Evolutionary conservation across 441 rosid species (phyloP).

Genomic region (Pelargonium hybrid): DNA sequence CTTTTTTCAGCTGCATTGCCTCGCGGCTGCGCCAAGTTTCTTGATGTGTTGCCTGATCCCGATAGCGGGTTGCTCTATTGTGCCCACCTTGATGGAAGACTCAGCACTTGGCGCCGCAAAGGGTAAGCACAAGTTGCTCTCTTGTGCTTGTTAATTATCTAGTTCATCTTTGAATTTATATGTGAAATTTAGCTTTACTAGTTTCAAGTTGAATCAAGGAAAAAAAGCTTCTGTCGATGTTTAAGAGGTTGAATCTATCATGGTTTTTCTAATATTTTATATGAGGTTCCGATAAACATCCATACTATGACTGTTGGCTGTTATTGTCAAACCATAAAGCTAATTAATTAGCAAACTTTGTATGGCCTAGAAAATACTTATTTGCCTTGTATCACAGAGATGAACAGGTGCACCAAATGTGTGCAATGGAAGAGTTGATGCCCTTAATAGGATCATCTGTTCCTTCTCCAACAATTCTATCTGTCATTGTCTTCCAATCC

Average conservation of each 20-base stretch:
- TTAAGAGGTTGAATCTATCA: too few species aligned
- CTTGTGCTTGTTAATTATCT: not conserved
- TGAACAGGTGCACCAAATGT: constrained; percentile 76
- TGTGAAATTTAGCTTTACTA: too few species aligned
- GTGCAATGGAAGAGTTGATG: constrained; percentile 79
- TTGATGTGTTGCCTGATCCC: constrained; percentile 82
- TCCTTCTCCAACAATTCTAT: constrained; percentile 67
- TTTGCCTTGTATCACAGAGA: constrained; percentile 45
- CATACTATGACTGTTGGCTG: too few species aligned
- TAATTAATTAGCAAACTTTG: constrained; percentile 16
- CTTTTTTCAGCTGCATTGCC: constrained; percentile 59
- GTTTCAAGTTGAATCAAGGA: too few species aligned
- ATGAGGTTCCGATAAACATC: too few species aligned
- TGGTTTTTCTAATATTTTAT: too few species aligned
- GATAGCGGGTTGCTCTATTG: constrained; percentile 65
- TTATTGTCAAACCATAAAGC: constrained; percentile 4
- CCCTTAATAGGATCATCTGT: constrained; percentile 74
- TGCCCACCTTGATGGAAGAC: constrained; percentile 78
- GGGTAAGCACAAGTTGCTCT: constrained; percentile 40
- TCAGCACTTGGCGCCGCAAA: constrained; percentile 87
- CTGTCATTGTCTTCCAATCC: constrained; percentile 50
- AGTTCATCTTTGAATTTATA: not conserved
- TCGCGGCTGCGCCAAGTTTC: constrained; percentile 72
- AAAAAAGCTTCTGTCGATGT: too few species aligned
- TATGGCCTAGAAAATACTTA: constrained; percentile 23